A percentile compares a stretch with the other conserved stretches of the same genome.
Evolutionary conservation across 2,329 filamentous ascomycete species (phyloP).

Genomic region (Fusarium sp.): DNA sequence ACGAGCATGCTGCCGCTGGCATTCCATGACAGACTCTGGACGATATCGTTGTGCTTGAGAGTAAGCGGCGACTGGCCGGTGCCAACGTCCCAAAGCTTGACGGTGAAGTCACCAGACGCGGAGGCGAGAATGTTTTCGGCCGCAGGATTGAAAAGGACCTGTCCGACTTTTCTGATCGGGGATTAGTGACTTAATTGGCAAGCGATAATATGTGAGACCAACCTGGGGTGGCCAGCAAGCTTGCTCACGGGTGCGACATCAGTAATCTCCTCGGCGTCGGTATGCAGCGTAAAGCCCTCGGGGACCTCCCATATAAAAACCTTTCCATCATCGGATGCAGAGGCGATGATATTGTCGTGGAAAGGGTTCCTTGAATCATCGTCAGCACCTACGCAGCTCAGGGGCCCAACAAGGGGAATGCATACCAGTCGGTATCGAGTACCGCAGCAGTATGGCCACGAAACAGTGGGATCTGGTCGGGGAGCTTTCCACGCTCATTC

Average conservation of each 20-base stretch:
- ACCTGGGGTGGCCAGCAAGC: constrained; percentile 89
- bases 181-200: constrained; percentile 28
- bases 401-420: constrained; percentile 30
- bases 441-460: constrained; percentile 96
- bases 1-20: constrained; percentile 86
- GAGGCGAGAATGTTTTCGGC: constrained; percentile 96
- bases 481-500: constrained; percentile 87
- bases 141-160: constrained; percentile 97
- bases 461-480: constrained; percentile 94
- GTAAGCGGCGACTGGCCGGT: constrained; percentile 79
- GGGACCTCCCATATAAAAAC: constrained; percentile 97
- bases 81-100: constrained; percentile 96
- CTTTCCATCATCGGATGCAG: constrained; percentile 96
- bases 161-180: constrained; percentile 86
- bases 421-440: constrained; percentile 95
- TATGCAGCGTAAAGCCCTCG: constrained; percentile 84
- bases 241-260: constrained; percentile 86
- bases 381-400: constrained; percentile 29
- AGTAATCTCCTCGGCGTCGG: constrained; percentile 84
- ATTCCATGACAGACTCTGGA: constrained; percentile 96
- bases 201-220: constrained; percentile 44
- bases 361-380: constrained; percentile 81
- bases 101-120: constrained; percentile 91
- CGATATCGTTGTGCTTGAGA: constrained; percentile 89
- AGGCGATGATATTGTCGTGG: constrained; percentile 92